Conservation (phyloP, 495 filamentous ascomycete genomes). For the Penicillium turbatum region DNA sequence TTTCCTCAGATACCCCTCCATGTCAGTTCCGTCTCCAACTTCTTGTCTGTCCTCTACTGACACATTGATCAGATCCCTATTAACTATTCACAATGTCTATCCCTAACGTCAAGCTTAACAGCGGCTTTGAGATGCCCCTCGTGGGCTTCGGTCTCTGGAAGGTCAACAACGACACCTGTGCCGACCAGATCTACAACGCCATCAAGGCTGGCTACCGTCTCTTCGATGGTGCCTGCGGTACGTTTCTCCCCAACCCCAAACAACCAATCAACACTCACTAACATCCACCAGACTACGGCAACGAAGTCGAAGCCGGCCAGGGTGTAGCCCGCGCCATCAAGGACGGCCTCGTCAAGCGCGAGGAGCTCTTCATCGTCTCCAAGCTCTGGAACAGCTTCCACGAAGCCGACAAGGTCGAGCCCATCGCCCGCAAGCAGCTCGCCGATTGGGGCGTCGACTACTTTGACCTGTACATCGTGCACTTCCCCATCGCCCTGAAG, state of each 20-base stretch:
- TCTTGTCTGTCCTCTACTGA: background rate
- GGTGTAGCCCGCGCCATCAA: conserved; percentile 83
- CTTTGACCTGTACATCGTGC: conserved; percentile 79
- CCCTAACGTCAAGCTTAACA: conserved; percentile 68
- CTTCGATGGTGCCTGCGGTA: conserved; percentile 84
- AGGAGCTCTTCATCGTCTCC: conserved; percentile 86
- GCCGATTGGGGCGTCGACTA: conserved; percentile 79
- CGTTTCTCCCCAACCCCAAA: conserved; percentile 24
- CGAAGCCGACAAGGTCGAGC: conserved; percentile 66
- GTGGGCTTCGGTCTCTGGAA: conserved; percentile 86
- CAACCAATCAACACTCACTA: conserved; percentile 19
- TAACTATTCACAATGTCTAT: conserved; percentile 13
- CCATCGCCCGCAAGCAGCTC: conserved; percentile 68
- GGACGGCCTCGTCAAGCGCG: conserved; percentile 79
- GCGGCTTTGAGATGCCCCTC: conserved; percentile 79
- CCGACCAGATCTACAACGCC: conserved; percentile 80
- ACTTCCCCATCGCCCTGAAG: conserved; percentile 76
- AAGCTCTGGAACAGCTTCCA: conserved; percentile 94
- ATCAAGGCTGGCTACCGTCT: conserved; percentile 86
- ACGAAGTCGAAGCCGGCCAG: conserved; percentile 78
- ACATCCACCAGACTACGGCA: conserved; percentile 67
- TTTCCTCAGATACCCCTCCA: background rate
- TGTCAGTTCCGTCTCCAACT: background rate
- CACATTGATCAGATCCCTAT: background rate
- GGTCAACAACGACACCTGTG: conserved; percentile 70